Evolutionary conservation across 2,329 filamentous ascomycete genomes (phyloP), one percentile per base, ranked within the genome.

Genomic region (Ceratocystis cacaofunesta): DNA sequence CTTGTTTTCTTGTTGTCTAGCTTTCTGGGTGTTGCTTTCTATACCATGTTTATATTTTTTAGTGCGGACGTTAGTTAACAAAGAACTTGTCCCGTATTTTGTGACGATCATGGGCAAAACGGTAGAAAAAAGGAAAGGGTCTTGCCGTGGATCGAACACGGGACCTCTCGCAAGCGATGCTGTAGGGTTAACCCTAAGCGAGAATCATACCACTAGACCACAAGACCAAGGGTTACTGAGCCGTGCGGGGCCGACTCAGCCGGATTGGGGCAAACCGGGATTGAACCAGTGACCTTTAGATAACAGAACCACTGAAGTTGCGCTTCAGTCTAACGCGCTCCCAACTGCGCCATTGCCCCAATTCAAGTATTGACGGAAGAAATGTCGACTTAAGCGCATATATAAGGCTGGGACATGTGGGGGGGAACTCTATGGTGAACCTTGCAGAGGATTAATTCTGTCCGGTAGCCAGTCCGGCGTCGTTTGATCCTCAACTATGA

Each of bases 191-290:
- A 73, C 82, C 82, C 83, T 85, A 85, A 85, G 83, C 82, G 81
- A 83, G 82, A 84, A 85, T 84, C 82, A 85, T 85, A 85, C 82
- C 82, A 80, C 82, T 83, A 84, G 81, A 83, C 80, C 80, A 83
- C 75, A 76, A 77, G 76, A 77, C 76, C 76, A 63, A 62, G 36
- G 60, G 50, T 43, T 63, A 58, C 22, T n/a, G 63, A 57, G n/a
- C 75, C 77, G 50, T 7, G 44, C 2, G 15, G 2, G 1, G 19
- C 44, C 8, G 44, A n/a, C 44, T 48, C 44, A 19, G 44, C 17
- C 6, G 44, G 44, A 48, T 19, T 61, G 64, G 57, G 43, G 64
- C 57, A 65, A 61, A 62, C 25, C 64, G 57, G 57, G 64, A 55
- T 65, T 61, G 57, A 65, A 65, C 57, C 57, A 12, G 43, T 65